Base-by-base conservation (phyloP, 1,284 basidiomycete genomes). In the Leccinum subspadiceum region DNA sequence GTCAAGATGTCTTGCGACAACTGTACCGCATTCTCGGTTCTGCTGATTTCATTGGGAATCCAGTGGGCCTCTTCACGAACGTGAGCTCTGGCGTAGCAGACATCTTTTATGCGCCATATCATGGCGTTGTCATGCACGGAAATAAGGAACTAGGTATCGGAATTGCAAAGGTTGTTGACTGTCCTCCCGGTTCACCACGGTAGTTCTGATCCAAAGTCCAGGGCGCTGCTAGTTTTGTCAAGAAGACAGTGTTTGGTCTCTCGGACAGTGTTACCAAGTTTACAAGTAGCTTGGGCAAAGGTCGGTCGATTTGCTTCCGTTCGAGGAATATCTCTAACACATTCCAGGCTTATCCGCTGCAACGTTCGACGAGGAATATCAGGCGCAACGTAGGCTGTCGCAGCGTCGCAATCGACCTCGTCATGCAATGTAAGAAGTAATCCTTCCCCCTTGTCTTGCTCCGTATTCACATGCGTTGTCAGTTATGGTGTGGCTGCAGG, bases 61-160 rank as follows among this genome's bases (percentile, higher is more conserved):
- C 96, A 5, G 94, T 98, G 31, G 96, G 96, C 12, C 81, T 99
- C 56, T 99, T 99, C 81, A 98, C 93, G 63, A 99, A 98, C 70
- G 96, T 99, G 71, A 96, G 94, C 71, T 98, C 95, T 24, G 97
- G 97, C n/a, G 94, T 99, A 7, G 92, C 93, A 53, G 97, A 99
- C 74, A 96, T 99, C 66, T 99, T 99, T 81, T 98, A 99, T 70
- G 97, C 98, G 76, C 97, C 97, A 8, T 98, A 96, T 80, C 92
- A 97, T 64, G 96, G 96, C 39, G 92, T 96, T 37, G 92, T 99
- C 59, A 94, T 98, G 86, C 95, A 97, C 70, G 97, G 97, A 15
- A 96, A 97, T 76, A 90, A 88, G 69, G 97, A 99, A 68, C 78
- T 99, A 17, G 97, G 97, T 1, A 87, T 96, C 63, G 95, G 97